Conservation (phyloP, 768 basidiomycete species). For the Pholiota microspora region DNA sequence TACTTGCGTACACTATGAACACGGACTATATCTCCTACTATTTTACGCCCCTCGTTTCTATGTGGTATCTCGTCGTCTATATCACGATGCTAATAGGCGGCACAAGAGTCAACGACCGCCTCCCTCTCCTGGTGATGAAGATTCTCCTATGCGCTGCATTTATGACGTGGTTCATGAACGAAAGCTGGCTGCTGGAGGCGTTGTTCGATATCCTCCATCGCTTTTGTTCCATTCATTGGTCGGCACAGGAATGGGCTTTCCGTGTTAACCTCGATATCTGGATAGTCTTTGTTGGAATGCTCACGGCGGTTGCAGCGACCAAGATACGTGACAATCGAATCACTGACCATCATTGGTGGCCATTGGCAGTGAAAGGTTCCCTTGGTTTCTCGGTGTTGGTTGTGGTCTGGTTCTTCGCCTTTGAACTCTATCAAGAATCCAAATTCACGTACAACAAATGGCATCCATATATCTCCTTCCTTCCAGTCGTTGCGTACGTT, state of each 20-base stretch:
- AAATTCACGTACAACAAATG: slow-evolving; percentile 86
- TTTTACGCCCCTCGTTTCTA: slow-evolving; percentile 85
- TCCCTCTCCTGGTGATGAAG: slow-evolving; percentile 67
- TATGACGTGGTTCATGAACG: slow-evolving; percentile 65
- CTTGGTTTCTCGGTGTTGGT: slow-evolving; percentile 49
- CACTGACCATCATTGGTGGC: slow-evolving; percentile 71
- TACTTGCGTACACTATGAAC: slow-evolving; percentile 88
- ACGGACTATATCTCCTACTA: slow-evolving; percentile 91
- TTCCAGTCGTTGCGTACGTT: slow-evolving; percentile 79
- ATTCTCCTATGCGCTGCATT: slow-evolving; percentile 61
- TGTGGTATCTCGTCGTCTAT: slow-evolving; percentile 90
- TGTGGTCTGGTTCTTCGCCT: slow-evolving; percentile 77
- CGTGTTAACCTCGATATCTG: slow-evolving; percentile 86
- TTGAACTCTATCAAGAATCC: slow-evolving; percentile 71
- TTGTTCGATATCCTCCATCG: slow-evolving; percentile 62
- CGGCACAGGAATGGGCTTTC: slow-evolving; percentile 85
- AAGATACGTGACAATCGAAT: slow-evolving; percentile 73
- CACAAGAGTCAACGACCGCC: slow-evolving; percentile 68
- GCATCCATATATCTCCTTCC: slow-evolving; percentile 79
- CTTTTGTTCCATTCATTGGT: slow-evolving; percentile 81
- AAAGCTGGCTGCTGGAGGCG: slow-evolving; percentile 58
- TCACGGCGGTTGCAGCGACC: slow-evolving; percentile 68
- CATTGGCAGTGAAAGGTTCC: slow-evolving; percentile 44
- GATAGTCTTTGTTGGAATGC: slow-evolving; percentile 87
- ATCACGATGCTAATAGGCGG: slow-evolving; percentile 66